Base-by-base conservation (phyloP, 2,329 filamentous ascomycete species). In the Diaporthe sp. region DNA sequence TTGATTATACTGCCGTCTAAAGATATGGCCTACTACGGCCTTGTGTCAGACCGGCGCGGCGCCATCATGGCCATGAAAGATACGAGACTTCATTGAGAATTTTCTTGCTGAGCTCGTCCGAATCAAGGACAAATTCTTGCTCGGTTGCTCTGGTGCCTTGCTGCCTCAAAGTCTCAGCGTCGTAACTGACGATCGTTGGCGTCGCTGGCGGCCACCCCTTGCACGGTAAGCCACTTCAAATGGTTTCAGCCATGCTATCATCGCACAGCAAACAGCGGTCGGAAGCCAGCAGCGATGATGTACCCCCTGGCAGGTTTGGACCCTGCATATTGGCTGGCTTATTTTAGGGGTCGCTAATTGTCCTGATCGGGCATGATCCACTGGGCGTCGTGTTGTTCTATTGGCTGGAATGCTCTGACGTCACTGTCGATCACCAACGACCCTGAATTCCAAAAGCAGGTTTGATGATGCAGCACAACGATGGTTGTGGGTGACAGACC, bases 391-490 rank as follows among this genome's bases (percentile, higher is more conserved):
- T 62, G 49, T 53, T 73, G 28, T 71, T 62, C 74, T 73, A 81
- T 81, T 81, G 79, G 79, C 78, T 72, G 72, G 17, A 31, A 28
- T 17, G 12, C 44, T 39, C 61, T 81, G 80, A 80, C 80, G 80
- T 81, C 80, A 81, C 77, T 25, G 72, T 53, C 53, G 61, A 62
- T 68, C 61, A 44, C 46, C 65, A 55, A 53, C 34, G 28, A 44
- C 65, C 65, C 65, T 69, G 65, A 69, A 69, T 42, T 42, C 46
- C 19, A 55, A 72, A 76, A 76, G 72, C 75, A 74, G 72, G 76
- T 72, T 73, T 72, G 53, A 65, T 59, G 61, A 58, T 76, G 44
- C 37, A 59, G 34, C n/a, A 61, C 39, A 62, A 55, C 28, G 37
- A 44, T 19, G 51, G 22, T 34, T 22, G 25, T 22, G 42, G 46